Evolutionary conservation across 2,329 filamentous ascomycete species (phyloP).

Genomic region (Hirsutella thompsonii): DNA sequence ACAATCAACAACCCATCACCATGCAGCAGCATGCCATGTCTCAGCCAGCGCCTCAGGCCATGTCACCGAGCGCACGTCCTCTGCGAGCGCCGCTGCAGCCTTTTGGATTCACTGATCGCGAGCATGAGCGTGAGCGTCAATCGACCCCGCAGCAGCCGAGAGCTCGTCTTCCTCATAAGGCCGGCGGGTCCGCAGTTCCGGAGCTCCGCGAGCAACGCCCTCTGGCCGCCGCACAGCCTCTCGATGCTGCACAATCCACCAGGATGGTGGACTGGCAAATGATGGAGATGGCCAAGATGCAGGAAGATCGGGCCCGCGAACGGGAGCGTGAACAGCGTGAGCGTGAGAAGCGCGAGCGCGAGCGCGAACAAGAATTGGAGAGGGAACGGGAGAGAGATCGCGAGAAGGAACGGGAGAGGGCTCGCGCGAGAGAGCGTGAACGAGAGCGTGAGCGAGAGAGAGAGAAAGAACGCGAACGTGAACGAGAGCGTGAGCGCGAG

Average conservation of each 20-base stretch:
- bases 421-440: neutral
- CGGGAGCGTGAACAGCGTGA: slow-evolving; percentile 10
- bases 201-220: slow-evolving; percentile 22
- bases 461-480: neutral
- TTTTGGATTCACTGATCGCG: slow-evolving; percentile 33
- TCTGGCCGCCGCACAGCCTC: slow-evolving; percentile 20
- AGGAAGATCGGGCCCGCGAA: slow-evolving; percentile 1
- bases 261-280: slow-evolving; percentile 20
- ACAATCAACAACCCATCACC: slow-evolving; percentile 14
- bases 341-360: slow-evolving; percentile 6
- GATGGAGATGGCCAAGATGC: slow-evolving; percentile 11
- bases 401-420: slow-evolving; percentile 1
- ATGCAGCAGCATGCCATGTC: slow-evolving; percentile 20
- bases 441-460: neutral
- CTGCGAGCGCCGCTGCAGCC: slow-evolving; percentile 27
- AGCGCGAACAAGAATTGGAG: slow-evolving; percentile 5
- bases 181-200: slow-evolving; percentile 15
- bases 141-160: slow-evolving; percentile 17
- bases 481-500: neutral
- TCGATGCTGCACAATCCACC: slow-evolving; percentile 19
- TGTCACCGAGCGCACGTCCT: slow-evolving; percentile 32
- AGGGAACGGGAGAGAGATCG: slow-evolving; percentile 7
- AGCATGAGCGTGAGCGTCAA: slow-evolving; percentile 14
- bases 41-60: slow-evolving; percentile 27
- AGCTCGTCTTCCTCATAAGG: slow-evolving; percentile 27